Conservation (phyloP, 352 stramenopile species). For the Globisporangium carolinianum region DNA sequence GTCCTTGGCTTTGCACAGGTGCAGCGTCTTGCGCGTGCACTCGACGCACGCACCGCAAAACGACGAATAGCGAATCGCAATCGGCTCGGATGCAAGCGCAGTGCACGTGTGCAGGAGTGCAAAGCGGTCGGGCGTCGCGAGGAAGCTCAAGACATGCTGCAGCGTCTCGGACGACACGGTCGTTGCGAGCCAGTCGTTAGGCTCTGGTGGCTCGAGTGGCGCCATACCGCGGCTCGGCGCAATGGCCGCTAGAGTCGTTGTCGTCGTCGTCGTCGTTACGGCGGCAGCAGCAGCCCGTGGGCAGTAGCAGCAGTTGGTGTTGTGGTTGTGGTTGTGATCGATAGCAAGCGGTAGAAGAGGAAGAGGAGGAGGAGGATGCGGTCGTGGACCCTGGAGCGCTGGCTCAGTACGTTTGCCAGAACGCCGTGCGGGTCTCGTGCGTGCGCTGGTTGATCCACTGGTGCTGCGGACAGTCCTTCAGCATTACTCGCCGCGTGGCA, state of each 20-base stretch:
- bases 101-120: constrained; percentile 39
- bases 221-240: background rate
- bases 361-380: background rate
- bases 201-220: background rate
- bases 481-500: constrained; percentile 31
- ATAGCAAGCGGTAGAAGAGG: background rate
- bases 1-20: constrained; percentile 44
- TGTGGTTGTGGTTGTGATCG: background rate
- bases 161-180: constrained; percentile 35
- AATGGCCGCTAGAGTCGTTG: background rate
- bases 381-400: background rate
- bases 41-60: constrained; percentile 52
- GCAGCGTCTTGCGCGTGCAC: constrained; percentile 37
- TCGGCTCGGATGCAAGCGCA: constrained; percentile 32
- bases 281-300: too few relatives aligned
- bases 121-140: constrained; percentile 52
- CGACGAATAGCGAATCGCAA: constrained; percentile 35
- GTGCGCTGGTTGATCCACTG: constrained; percentile 87
- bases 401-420: constrained; percentile 56
- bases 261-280: constrained; percentile 5
- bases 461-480: constrained; percentile 87
- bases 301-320: background rate
- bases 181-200: constrained; percentile 6
- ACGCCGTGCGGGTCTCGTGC: constrained; percentile 77
- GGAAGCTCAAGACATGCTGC: constrained; percentile 49